Base-by-base conservation (phyloP, 225 moss, liverwort and hornwort genomes). In the Sphagnum contortum region DNA sequence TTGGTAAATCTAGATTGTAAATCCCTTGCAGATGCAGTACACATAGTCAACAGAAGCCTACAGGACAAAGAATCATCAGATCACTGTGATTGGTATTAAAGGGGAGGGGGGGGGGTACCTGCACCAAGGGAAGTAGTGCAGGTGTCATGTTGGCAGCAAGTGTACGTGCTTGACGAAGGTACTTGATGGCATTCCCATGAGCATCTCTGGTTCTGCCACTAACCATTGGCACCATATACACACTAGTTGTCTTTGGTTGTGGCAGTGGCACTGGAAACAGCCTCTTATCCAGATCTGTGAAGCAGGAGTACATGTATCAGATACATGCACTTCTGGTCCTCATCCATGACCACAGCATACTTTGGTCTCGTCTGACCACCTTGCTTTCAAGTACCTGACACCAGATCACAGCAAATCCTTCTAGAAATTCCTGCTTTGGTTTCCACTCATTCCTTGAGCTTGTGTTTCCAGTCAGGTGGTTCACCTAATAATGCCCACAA, bases 121-220 rank as follows among this genome's bases (percentile, higher is more conserved):
- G 94, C 5, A 94, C 89, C 68, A 95, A 82, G 65, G 94, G 94
- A 71, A 95, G 84, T 68, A 95, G 82, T 69, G 89, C 91, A 62
- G 91, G 86, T 29, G 80, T 76, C 89, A 88, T 77, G 70, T 80
- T 77, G 62, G 84, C 68, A 46, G 79, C 84, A 63, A 68, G 71
- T 29, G 57, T 66, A 44, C 89, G 70, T 66, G 94, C 82, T 79
- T 77, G 82, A 75, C 73, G 78, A 52, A 95, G 70, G 70, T 91
- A 88, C 73, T 95, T 95, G 45, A 92, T 77, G 47, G 89, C 89
- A 79, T 76, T 77, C 53, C 76, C 62, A 67, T 89, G 89, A 10
- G 89, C 78, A 80, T 95, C 94, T 67, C 89, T 88, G 48, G 80
- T 89, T 80, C 87, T 86, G 61, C 53, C 80, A 66, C 79, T 82